Percentiles rank a stretch among this genome's conserved stretches.
These are phyloP conservation scores for Colletotrichum lini DNA, from an alignment of 2,329 filamentous ascomycete species.

Conservation along the genomic window DNA sequence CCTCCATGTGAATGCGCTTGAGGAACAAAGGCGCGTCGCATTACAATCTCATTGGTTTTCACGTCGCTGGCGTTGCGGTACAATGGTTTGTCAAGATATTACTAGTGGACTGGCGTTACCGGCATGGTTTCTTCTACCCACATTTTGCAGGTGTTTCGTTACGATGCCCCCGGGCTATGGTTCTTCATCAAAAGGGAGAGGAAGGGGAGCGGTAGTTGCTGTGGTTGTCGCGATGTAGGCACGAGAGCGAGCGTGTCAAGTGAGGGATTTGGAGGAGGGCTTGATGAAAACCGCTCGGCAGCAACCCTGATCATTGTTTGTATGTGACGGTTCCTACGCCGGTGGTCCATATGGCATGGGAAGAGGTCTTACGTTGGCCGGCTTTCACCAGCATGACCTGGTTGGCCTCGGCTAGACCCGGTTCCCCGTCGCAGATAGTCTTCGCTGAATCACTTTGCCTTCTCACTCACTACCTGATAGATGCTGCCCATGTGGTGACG, in stretches of 20 bases:
- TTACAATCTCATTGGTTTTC: conserved; percentile 36
- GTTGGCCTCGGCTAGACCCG: background rate
- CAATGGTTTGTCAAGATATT: conserved; percentile 42
- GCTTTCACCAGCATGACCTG: background rate
- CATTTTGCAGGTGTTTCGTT: conserved; percentile 16
- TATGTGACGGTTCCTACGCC: background rate
- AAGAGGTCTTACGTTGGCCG: background rate
- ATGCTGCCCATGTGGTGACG: no score
- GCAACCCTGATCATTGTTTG: background rate
- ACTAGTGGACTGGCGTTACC: conserved; percentile 38
- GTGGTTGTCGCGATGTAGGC: conserved; percentile 5
- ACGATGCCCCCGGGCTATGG: conserved; percentile 16
- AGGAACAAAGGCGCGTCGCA: conserved; percentile 22
- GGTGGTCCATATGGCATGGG: background rate
- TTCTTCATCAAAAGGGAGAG: conserved; percentile 36
- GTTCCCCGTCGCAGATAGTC: conserved; percentile 10
- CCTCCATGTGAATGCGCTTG: conserved; percentile 49
- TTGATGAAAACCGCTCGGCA: conserved; percentile 14
- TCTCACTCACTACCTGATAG: background rate
- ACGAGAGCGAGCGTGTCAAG: conserved; percentile 7
- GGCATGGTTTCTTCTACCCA: conserved; percentile 34
- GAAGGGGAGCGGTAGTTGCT: background rate
- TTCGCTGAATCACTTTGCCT: conserved; percentile 13
- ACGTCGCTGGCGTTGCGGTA: conserved; percentile 39
- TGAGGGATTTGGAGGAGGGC: no score